Conservation (phyloP, 331 rosid genomes). For the Stylosanthes scabra region DNA sequence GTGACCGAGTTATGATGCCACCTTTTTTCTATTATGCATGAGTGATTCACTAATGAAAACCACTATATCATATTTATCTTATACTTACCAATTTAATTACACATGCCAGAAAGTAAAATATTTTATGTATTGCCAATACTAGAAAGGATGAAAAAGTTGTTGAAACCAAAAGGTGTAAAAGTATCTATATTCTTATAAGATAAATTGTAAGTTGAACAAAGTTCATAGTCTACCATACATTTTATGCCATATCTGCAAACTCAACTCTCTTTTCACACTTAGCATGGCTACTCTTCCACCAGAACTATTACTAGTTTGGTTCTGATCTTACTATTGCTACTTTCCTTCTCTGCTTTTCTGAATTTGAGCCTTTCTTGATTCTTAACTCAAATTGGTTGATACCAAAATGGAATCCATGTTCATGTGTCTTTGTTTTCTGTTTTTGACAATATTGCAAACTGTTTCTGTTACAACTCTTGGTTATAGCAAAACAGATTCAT, state of each 20-base stretch:
- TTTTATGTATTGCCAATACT: constrained; percentile 29
- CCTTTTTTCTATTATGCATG: constrained; percentile 37
- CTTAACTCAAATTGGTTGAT: constrained; percentile 20
- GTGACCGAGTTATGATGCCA: constrained; percentile 18
- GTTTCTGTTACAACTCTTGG: constrained; percentile 47
- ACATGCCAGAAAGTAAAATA: constrained; percentile 38
- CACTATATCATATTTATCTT: constrained; percentile 46
- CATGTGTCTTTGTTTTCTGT: constrained; percentile 45
- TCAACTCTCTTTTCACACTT: too few species aligned
- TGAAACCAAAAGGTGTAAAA: constrained; percentile 38
- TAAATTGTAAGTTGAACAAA: background rate
- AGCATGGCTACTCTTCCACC: too few species aligned
- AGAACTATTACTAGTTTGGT: too few species aligned
- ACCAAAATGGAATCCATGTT: constrained; percentile 50
- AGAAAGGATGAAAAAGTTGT: constrained; percentile 33
- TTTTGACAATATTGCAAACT: constrained; percentile 38
- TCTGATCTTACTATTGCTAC: constrained; percentile 14
- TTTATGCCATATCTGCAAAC: background rate
- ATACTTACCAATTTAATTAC: constrained; percentile 45
- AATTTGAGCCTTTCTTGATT: constrained; percentile 25
- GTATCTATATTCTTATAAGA: background rate
- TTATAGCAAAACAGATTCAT: constrained; percentile 53
- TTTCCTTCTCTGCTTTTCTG: constrained; percentile 9
- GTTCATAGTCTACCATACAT: constrained; percentile 21
- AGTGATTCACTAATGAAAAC: constrained; percentile 47